These are phyloP conservation scores for Tetracentron sinense DNA, from an alignment of 164 flowering plant genomes.

Conservation along the genomic window DNA sequence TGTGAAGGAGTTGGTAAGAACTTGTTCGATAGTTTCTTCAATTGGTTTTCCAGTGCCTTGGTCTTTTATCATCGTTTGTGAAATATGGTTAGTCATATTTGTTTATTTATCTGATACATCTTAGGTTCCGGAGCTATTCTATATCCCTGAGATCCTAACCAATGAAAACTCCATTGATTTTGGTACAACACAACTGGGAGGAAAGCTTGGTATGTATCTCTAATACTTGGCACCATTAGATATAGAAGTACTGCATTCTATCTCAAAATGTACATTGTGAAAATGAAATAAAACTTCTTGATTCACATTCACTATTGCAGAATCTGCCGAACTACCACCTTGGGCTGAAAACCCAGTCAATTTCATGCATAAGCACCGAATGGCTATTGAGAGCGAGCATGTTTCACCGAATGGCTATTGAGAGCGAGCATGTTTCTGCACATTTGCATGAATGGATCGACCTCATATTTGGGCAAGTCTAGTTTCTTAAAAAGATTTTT, in stretches of 20 bases:
- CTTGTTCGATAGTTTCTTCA: neutral
- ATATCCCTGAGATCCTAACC: slow-evolving; percentile 85
- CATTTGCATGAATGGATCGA: slow-evolving; percentile 99
- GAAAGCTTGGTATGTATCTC: slow-evolving; percentile 64
- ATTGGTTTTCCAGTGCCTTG: neutral
- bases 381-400: too few species aligned
- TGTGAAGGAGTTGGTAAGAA: slow-evolving; percentile 91
- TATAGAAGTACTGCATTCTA: neutral
- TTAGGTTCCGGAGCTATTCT: slow-evolving; percentile 97
- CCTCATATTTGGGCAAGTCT: slow-evolving; percentile 88
- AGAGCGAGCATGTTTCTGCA: slow-evolving; percentile 95
- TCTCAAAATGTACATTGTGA: neutral
- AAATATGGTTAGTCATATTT: neutral
- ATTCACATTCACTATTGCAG: slow-evolving; percentile 31
- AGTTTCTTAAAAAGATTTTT: neutral
- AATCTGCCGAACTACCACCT: slow-evolving; percentile 81
- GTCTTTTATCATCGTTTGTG: slow-evolving; percentile 4
- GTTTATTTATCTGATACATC: slow-evolving; percentile 10
- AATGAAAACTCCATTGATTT: slow-evolving; percentile 88
- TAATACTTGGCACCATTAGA: neutral
- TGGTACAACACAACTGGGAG: slow-evolving; percentile 95
- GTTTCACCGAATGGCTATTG: too few species aligned
- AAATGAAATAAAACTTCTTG: slow-evolving; percentile 2
- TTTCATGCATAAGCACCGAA: slow-evolving; percentile 86
- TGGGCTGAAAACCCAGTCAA: slow-evolving; percentile 93